phyloP scores from a whole-genome alignment of 768 basidiomycete genomes.

The Strobilomyces dryophilus region DNA sequence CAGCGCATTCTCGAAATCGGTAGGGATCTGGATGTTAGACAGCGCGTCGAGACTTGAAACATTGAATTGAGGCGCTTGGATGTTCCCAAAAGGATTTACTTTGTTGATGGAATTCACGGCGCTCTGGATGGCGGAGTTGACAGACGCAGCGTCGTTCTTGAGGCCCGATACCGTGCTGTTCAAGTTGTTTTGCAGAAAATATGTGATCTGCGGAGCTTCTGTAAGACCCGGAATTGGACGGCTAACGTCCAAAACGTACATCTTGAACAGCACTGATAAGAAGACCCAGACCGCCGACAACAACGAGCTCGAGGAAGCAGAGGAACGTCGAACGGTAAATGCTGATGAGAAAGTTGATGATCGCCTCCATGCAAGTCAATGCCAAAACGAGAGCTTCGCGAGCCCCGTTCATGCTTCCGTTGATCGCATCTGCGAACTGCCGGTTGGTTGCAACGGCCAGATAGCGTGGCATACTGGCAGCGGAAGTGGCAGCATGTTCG shows the following conservation, averaged over 20 bases:
- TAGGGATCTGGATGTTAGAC: constrained; percentile 75
- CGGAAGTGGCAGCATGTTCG: constrained; percentile 72
- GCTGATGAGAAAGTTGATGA: constrained; percentile 90
- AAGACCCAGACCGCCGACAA: constrained; percentile 75
- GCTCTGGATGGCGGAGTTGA: constrained; percentile 63
- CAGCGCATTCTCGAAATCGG: constrained; percentile 68
- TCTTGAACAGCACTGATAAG: constrained; percentile 81
- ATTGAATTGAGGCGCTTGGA: constrained; percentile 65
- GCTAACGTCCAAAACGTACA: constrained; percentile 48
- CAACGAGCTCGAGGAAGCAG: constrained; percentile 88
- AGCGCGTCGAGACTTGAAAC: constrained; percentile 73
- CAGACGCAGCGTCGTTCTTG: constrained; percentile 60
- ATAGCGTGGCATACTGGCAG: constrained; percentile 86
- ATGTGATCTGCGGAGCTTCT: constrained; percentile 53
- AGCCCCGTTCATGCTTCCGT: constrained; percentile 73
- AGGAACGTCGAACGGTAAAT: constrained; percentile 90
- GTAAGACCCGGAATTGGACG: constrained; percentile 4
- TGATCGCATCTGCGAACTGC: constrained; percentile 73
- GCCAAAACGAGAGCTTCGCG: constrained; percentile 68
- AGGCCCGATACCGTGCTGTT: constrained; percentile 62
- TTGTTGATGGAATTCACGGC: constrained; percentile 71
- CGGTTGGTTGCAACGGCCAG: constrained; percentile 82
- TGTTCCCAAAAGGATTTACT: constrained; percentile 66
- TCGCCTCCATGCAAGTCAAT: constrained; percentile 79
- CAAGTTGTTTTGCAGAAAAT: constrained; percentile 58